Evolutionary conservation across 1,284 basidiomycete species (phyloP).

Genomic region (Leccinum subrobustum): DNA sequence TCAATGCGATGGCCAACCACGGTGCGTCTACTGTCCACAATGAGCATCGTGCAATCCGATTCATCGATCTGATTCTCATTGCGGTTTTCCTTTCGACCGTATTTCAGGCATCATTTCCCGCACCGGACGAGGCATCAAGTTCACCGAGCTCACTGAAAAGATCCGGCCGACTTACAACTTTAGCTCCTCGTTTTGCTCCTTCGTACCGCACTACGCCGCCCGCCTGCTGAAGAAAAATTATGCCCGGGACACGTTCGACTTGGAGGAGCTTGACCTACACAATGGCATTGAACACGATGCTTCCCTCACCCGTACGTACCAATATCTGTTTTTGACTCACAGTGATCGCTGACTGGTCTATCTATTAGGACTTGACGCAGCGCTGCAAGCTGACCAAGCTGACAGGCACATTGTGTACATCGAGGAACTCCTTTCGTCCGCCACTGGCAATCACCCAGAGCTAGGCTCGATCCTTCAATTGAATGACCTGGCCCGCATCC

Average conservation of each 20-base stretch:
- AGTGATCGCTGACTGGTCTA: not conserved
- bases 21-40: conserved; percentile 41
- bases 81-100: not conserved
- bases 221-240: conserved; percentile 56
- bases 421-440: conserved; percentile 56
- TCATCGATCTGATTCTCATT: not conserved
- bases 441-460: conserved; percentile 53
- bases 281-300: conserved; percentile 80
- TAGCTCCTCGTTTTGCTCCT: conserved; percentile 61
- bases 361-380: conserved; percentile 55
- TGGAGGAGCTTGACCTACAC: conserved; percentile 64
- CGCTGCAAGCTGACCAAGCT: conserved; percentile 50
- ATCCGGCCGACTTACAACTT: conserved; percentile 68
- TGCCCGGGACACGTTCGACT: conserved; percentile 55
- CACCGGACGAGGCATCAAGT: conserved; percentile 64
- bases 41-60: too few species aligned
- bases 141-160: conserved; percentile 50
- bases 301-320: conserved; percentile 59
- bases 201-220: conserved; percentile 59
- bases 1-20: conserved; percentile 77
- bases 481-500: conserved; percentile 56
- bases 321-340: not conserved
- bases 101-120: conserved; percentile 62
- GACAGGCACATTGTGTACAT: conserved; percentile 49
- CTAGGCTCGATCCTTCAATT: conserved; percentile 48